Percentiles rank a stretch among this genome's conserved stretches.
Evolutionary conservation across 257 asterid genomes (phyloP).

Genomic region (Nyctanthes arbortristis): DNA sequence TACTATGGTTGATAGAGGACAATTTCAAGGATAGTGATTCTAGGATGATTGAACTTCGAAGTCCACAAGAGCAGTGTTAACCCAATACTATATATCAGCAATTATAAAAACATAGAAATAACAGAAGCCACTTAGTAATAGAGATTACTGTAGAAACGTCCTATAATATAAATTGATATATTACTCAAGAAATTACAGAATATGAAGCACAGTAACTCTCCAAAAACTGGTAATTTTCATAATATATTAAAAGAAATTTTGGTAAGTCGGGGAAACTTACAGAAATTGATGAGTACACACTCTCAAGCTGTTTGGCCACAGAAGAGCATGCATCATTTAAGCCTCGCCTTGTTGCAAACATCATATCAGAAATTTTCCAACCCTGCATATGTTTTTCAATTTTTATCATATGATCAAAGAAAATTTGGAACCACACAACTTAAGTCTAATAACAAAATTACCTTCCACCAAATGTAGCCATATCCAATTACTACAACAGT

Average conservation of each 20-base stretch:
- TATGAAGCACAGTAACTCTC: slow-evolving; percentile 10
- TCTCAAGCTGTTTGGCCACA: slow-evolving; percentile 83
- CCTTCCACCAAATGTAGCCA: slow-evolving; percentile 99
- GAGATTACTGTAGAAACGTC: background rate
- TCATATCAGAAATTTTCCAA: slow-evolving; percentile 80
- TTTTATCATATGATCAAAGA: background rate
- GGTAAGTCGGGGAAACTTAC: slow-evolving; percentile 46
- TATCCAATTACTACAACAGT: slow-evolving; percentile 76
- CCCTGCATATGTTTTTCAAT: slow-evolving; percentile 72
- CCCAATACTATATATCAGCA: background rate
- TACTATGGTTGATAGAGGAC: slow-evolving; percentile 1
- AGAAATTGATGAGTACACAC: slow-evolving; percentile 62
- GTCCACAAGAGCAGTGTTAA: background rate
- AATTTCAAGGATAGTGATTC: background rate
- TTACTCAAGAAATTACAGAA: background rate
- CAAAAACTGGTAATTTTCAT: background rate
- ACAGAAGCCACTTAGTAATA: background rate
- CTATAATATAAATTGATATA: background rate
- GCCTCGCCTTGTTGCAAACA: slow-evolving; percentile 90
- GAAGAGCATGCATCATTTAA: slow-evolving; percentile 77
- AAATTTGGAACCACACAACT: background rate
- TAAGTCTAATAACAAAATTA: slow-evolving; percentile 26
- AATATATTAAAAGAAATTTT: slow-evolving; percentile 14
- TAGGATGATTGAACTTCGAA: background rate
- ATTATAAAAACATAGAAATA: slow-evolving; percentile 5